Evolutionary conservation across 306 rosid genomes (phyloP).

Genomic region (cucumber (Cucumis sativus)): DNA sequence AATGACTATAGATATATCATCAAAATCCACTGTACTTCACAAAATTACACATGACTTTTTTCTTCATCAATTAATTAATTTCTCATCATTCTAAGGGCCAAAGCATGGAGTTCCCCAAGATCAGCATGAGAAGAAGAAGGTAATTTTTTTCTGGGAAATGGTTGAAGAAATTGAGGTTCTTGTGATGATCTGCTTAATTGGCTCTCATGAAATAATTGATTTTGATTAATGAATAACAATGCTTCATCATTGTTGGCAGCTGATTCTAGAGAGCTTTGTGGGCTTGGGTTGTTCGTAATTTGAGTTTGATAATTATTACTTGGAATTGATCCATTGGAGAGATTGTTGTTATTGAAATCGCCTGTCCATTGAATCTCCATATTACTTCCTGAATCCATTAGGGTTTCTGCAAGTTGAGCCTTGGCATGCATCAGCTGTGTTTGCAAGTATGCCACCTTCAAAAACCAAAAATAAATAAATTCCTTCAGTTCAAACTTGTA

Average conservation of each 20-base stretch:
- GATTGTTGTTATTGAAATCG: slow-evolving; percentile 9
- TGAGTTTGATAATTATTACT: slow-evolving; percentile 21
- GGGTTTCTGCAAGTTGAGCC: slow-evolving; percentile 62
- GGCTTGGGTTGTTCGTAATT: slow-evolving; percentile 50
- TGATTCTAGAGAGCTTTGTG: slow-evolving; percentile 78
- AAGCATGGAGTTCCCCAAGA: slow-evolving; percentile 80
- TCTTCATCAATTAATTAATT: slow-evolving; percentile 10
- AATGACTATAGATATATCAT: no score
- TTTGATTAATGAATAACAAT: slow-evolving; percentile 1
- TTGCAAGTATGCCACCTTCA: slow-evolving; percentile 83
- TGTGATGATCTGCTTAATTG: slow-evolving; percentile 23
- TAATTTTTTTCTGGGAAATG: slow-evolving; percentile 34
- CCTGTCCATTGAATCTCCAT: slow-evolving; percentile 41
- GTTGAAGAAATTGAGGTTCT: slow-evolving; percentile 25
- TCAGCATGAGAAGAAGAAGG: slow-evolving; percentile 18
- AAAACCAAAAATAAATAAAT: neutral
- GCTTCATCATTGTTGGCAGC: slow-evolving; percentile 41
- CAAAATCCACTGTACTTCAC: neutral
- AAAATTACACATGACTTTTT: neutral
- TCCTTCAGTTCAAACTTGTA: no score
- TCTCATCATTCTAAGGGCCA: slow-evolving; percentile 95
- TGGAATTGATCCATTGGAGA: slow-evolving; percentile 13
- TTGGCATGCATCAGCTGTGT: slow-evolving; percentile 76
- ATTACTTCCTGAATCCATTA: slow-evolving; percentile 26
- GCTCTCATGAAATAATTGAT: slow-evolving; percentile 27